These are phyloP conservation scores for Nitzschia inconspicua DNA, from an alignment of 108 stramenopile species.

Conservation along the genomic window DNA sequence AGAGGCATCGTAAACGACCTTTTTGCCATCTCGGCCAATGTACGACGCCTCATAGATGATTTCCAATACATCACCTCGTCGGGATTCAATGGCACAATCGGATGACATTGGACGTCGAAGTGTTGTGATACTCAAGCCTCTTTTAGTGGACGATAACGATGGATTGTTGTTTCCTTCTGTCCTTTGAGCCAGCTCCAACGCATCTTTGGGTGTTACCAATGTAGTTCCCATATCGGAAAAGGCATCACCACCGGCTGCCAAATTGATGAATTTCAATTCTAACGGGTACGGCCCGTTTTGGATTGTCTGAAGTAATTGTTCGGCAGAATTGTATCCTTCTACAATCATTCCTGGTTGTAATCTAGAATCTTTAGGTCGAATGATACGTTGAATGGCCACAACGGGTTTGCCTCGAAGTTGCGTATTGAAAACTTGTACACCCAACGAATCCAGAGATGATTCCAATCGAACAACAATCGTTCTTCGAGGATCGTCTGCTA, in stretches of 20 bases:
- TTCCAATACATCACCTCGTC: slow-evolving; percentile 59
- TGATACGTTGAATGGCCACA: slow-evolving; percentile 18
- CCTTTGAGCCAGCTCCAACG: slow-evolving; percentile 34
- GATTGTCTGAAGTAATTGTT: slow-evolving; percentile 25
- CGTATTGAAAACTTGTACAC: slow-evolving; percentile 17
- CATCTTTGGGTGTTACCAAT: slow-evolving; percentile 52
- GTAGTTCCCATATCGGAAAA: slow-evolving; percentile 42
- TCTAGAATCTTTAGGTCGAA: slow-evolving; percentile 1
- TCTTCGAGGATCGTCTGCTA: neutral
- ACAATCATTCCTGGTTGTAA: slow-evolving; percentile 31
- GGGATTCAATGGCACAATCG: slow-evolving; percentile 30
- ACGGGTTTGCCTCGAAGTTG: slow-evolving; percentile 5
- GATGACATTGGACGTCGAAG: neutral
- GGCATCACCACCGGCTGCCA: slow-evolving; percentile 53
- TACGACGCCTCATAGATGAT: slow-evolving; percentile 45
- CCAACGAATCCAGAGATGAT: slow-evolving; percentile 5
- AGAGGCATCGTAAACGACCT: slow-evolving; percentile 38
- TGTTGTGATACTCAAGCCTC: slow-evolving; percentile 17
- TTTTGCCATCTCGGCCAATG: slow-evolving; percentile 4
- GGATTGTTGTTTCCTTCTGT: slow-evolving; percentile 10
- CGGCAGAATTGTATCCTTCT: slow-evolving; percentile 5
- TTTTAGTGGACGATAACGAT: neutral
- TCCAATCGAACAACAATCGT: slow-evolving; percentile 3
- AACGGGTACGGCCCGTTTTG: slow-evolving; percentile 46
- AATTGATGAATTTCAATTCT: slow-evolving; percentile 38